A percentile compares a stretch with the other conserved stretches of the same genome.
phyloP scores from a whole-genome alignment of 2,329 filamentous ascomycete genomes.

The Venturia aucupariae region DNA sequence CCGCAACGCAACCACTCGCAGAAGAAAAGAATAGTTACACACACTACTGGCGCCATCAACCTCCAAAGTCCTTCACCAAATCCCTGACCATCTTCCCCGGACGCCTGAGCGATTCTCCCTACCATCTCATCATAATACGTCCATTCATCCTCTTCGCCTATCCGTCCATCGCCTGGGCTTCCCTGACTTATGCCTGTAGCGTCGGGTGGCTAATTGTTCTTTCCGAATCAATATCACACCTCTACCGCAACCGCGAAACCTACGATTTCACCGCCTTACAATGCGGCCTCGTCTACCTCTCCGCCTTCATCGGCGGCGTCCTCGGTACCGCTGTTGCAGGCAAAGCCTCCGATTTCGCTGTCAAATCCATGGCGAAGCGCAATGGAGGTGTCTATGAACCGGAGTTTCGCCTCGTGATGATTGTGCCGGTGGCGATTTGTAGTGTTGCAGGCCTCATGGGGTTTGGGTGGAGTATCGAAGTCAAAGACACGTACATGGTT shows the following conservation, averaged over 20 bases:
- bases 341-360: slow-evolving; percentile 74
- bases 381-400: slow-evolving; percentile 93
- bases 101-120: slow-evolving; percentile 65
- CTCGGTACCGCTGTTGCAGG: slow-evolving; percentile 85
- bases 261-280: slow-evolving; percentile 79
- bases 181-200: slow-evolving; percentile 75
- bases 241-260: slow-evolving; percentile 58
- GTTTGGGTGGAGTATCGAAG: slow-evolving; percentile 80
- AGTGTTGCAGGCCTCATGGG: slow-evolving; percentile 85
- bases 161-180: slow-evolving; percentile 80
- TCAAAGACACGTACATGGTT: slow-evolving; percentile 73
- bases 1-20: not conserved
- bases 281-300: slow-evolving; percentile 79
- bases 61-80: slow-evolving; percentile 61
- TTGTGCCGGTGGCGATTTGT: slow-evolving; percentile 63
- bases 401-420: slow-evolving; percentile 88
- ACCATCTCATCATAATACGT: slow-evolving; percentile 65
- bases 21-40: not conserved
- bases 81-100: slow-evolving; percentile 72
- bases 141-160: slow-evolving; percentile 84
- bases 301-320: slow-evolving; percentile 79
- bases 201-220: slow-evolving; percentile 94
- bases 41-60: slow-evolving; percentile 48
- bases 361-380: slow-evolving; percentile 67
- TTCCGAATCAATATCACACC: slow-evolving; percentile 67